Evolutionary conservation across 2,329 filamentous ascomycete species (phyloP), one percentile per base, ranked within the genome.

Genomic region (Fusarium praegraminearum): DNA sequence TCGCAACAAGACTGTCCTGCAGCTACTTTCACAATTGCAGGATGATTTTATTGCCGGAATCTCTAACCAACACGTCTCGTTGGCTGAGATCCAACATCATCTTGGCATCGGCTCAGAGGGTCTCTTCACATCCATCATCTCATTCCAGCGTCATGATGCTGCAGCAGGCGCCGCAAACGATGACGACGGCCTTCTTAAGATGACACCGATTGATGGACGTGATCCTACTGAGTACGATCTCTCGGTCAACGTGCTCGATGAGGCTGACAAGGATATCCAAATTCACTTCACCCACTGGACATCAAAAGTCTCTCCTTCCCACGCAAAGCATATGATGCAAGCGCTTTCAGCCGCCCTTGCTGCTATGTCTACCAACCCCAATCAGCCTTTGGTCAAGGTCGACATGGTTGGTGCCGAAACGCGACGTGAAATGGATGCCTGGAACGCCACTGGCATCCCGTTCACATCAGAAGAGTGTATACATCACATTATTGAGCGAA

Each of bases 271-370:
- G 6, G 46, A 50, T 36, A 52, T 52, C 4, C 18, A 30, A 3
- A 40, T 52, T 22, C 49, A 52, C 35, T 52, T 52, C 13, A 52
- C 49, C 24, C 3, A 52, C 49, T 52, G 49, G 49, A 52, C 49
- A 5, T 52, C 49, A 13, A 52, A 52, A 30, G 35, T 7, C 22
- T 52, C 49, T 3, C 49, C 35, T 40, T 40, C 49, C 9, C 49
- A 52, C 33, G 49, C 33, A 12, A 40, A 5, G 12, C 49, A 52
- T 1, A 40, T 52, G 49, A 52, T 52, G 35, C 49, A 24, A 30
- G 49, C 49, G 8, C 49, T 52, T 40, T 30, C 16, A 9, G 49
- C 49, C 11, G 49, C 49, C 35, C 7, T 52, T 24, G 35, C 33
- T 30, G 24, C 12, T 10, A 52, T 52, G 16, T 28, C 49, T 40